Evolutionary conservation across 345 rosid species (phyloP).

Genomic region (Salix exigua): DNA sequence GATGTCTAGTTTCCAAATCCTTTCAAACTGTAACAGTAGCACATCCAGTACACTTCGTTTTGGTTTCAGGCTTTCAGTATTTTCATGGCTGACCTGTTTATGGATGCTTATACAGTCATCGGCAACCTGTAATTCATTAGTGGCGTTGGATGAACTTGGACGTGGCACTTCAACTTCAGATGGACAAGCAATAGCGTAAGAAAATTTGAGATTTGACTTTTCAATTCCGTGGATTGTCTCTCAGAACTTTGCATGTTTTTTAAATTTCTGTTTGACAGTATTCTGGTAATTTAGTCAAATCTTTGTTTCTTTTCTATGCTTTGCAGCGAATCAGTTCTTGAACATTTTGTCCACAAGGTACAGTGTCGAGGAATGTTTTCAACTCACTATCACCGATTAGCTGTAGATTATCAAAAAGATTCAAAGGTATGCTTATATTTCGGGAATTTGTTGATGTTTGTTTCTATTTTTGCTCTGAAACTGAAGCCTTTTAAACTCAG

Average conservation of each 20-base stretch:
- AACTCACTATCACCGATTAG: conserved; percentile 88
- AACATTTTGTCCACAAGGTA: conserved; percentile 72
- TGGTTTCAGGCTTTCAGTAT: neutral
- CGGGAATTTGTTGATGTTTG: neutral
- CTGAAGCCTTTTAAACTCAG: neutral
- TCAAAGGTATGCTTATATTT: conserved; percentile 43
- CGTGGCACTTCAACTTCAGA: conserved; percentile 97
- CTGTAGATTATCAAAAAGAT: conserved; percentile 62
- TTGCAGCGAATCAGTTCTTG: conserved; percentile 83
- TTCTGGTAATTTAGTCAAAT: neutral
- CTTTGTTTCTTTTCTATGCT: neutral
- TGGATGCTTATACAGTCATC: conserved; percentile 49
- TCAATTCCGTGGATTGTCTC: neutral
- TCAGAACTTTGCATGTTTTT: neutral
- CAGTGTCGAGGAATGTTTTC: conserved; percentile 92
- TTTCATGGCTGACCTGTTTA: neutral
- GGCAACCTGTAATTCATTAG: conserved; percentile 73
- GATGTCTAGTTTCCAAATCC: neutral
- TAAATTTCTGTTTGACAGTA: neutral
- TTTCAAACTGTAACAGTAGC: neutral
- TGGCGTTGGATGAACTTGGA: conserved; percentile 94
- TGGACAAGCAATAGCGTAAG: conserved; percentile 99
- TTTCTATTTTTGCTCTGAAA: neutral
- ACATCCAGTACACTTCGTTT: neutral
- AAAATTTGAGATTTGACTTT: neutral